These are phyloP conservation scores for Ceriops zippeliana DNA, from an alignment of 345 rosid species.

Conservation along the genomic window DNA sequence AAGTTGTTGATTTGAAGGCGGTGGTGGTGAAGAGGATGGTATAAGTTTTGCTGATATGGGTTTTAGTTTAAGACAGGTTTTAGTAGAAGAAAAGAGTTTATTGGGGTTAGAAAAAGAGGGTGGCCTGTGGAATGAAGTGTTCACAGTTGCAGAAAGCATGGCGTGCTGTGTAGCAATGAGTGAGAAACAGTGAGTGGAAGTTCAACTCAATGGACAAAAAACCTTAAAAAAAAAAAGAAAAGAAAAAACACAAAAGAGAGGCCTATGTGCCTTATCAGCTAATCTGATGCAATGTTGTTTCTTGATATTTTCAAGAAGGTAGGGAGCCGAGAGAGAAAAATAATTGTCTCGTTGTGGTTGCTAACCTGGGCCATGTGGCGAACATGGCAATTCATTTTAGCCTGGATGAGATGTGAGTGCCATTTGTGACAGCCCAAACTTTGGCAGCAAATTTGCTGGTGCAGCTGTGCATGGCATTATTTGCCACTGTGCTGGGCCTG, in stretches of 20 bases:
- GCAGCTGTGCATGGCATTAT: no score
- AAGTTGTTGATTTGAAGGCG: conserved; percentile 27
- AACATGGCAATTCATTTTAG: no score
- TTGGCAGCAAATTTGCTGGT: no score
- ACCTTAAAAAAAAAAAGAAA: not conserved
- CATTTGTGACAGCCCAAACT: no score
- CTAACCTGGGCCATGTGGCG: no score
- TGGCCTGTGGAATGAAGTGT: not conserved
- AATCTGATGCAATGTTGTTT: not conserved
- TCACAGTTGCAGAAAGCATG: conserved; percentile 18
- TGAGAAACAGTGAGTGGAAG: not conserved
- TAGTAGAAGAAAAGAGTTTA: conserved; percentile 15
- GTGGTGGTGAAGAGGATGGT: conserved; percentile 29
- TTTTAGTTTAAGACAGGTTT: conserved; percentile 29
- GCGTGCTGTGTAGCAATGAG: not conserved
- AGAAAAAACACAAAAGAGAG: no score
- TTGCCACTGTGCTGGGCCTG: no score
- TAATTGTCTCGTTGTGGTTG: no score
- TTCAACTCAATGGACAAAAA: not conserved
- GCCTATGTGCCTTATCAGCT: conserved; percentile 10
- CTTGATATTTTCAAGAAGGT: no score
- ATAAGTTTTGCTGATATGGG: conserved; percentile 40
- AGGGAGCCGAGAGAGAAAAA: no score
- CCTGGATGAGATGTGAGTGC: no score
- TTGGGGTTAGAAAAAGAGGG: conserved; percentile 2